A percentile compares a stretch with the other conserved stretches of the same genome.
Conservation (phyloP, 2,329 filamentous ascomycete genomes). For the Chaetomiaceae sp. region DNA sequence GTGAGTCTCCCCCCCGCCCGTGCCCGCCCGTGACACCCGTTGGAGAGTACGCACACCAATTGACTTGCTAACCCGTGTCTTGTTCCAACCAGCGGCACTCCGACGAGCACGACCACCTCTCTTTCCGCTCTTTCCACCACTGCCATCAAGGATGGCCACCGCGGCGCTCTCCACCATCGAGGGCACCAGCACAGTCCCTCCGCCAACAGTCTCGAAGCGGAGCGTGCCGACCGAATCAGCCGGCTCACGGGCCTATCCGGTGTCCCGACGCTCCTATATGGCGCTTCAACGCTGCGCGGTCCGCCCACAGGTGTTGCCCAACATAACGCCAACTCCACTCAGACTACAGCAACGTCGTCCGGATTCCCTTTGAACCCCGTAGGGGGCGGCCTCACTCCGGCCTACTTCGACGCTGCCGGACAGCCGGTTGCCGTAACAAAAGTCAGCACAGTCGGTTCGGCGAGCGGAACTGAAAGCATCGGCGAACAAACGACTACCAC, state of each 20-base stretch:
- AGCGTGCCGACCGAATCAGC: constrained; percentile 91
- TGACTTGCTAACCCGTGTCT: neutral
- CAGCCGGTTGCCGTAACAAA: constrained; percentile 64
- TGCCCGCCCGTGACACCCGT: neutral
- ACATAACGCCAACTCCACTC: constrained; percentile 35
- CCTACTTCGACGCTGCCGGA: constrained; percentile 77
- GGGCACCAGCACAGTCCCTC: constrained; percentile 58
- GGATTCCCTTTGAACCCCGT: constrained; percentile 34
- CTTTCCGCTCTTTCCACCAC: constrained; percentile 89
- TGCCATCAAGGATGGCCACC: constrained; percentile 93
- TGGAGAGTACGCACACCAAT: neutral
- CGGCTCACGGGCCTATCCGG: constrained; percentile 88
- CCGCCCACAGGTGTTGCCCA: constrained; percentile 31
- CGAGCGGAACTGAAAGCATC: constrained; percentile 78
- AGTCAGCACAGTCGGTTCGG: constrained; percentile 88
- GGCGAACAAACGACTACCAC: constrained; percentile 50
- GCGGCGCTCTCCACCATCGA: constrained; percentile 63
- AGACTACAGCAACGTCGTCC: constrained; percentile 49
- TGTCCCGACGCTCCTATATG: constrained; percentile 77
- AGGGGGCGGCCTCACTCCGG: constrained; percentile 46
- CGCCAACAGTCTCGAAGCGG: constrained; percentile 76
- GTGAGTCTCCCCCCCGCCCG: constrained; percentile 64
- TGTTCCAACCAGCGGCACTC: constrained; percentile 64
- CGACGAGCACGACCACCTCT: constrained; percentile 87
- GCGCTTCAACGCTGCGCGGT: constrained; percentile 71